These are phyloP conservation scores for Holtermanniella nyarrowii DNA, from an alignment of 768 basidiomycete species.

Conservation along the genomic window DNA sequence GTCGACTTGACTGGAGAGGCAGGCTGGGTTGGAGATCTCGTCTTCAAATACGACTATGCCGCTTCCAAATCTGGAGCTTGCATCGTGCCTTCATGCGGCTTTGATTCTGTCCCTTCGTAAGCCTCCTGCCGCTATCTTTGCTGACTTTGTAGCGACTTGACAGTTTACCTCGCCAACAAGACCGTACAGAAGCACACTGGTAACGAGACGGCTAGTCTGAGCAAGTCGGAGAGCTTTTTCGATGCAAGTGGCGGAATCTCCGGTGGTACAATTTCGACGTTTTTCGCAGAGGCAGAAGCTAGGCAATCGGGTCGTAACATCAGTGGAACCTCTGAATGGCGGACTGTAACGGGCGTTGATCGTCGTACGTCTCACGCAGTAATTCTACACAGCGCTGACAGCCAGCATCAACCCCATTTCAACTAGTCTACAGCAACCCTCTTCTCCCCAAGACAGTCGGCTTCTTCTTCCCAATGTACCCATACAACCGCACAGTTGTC, in stretches of 20 bases:
- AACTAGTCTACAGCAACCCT: conserved; percentile 21
- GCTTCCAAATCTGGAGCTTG: conserved; percentile 62
- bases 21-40: conserved; percentile 19
- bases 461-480: conserved; percentile 45
- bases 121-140: conserved; percentile 1
- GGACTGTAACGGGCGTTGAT: not conserved
- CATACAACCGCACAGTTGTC: conserved; percentile 48
- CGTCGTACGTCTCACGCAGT: not conserved
- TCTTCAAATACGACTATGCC: conserved; percentile 55
- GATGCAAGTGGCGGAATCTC: conserved; percentile 48
- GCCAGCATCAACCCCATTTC: conserved; percentile 44
- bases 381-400: not conserved
- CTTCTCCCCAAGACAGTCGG: conserved; percentile 30
- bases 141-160: conserved; percentile 46
- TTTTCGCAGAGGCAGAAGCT: conserved; percentile 38
- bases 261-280: conserved; percentile 52
- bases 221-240: conserved; percentile 46
- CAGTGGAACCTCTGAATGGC: not conserved
- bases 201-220: conserved; percentile 48
- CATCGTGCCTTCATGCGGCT: conserved; percentile 67
- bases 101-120: conserved; percentile 42
- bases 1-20: conserved; percentile 56
- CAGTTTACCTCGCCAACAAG: conserved; percentile 58
- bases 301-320: not conserved
- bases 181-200: conserved; percentile 49